These are phyloP conservation scores for Beta macrorhiza DNA, from an alignment of 179 eudicot species.

Conservation along the genomic window DNA sequence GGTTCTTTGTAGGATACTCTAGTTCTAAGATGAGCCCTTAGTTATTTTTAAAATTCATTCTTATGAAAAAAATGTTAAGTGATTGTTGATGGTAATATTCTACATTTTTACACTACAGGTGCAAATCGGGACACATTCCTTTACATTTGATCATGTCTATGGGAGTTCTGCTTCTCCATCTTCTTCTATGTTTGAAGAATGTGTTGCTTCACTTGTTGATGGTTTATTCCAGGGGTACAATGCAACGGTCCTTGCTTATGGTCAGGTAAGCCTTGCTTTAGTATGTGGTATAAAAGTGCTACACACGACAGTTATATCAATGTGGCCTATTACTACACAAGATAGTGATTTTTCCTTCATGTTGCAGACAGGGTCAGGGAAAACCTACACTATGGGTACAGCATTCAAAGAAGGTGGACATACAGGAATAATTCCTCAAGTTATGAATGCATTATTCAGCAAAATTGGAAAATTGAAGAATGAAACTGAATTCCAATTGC, in stretches of 20 bases:
- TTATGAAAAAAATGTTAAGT: neutral
- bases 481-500: conserved; percentile 83
- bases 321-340: neutral
- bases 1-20: too few species aligned
- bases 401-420: conserved; percentile 75
- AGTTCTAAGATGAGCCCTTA: neutral
- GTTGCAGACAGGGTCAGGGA: conserved; percentile 97
- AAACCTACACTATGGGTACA: conserved; percentile 99
- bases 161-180: conserved; percentile 87
- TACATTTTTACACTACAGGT: conserved; percentile 44
- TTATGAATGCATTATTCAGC: conserved; percentile 74
- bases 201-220: conserved; percentile 93
- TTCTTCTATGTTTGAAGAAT: conserved; percentile 82
- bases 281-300: neutral
- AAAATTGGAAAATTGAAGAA: conserved; percentile 75
- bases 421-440: conserved; percentile 86
- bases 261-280: conserved; percentile 58
- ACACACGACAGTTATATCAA: neutral
- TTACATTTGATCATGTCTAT: conserved; percentile 96
- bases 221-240: conserved; percentile 99
- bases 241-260: conserved; percentile 98
- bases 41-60: neutral
- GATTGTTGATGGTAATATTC: conserved; percentile 5
- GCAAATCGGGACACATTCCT: conserved; percentile 94
- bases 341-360: conserved; percentile 26